Percentiles rank a stretch among this genome's conserved stretches.
Conservation (phyloP, 2,329 filamentous ascomycete genomes). For the Epichloe scottii region DNA sequence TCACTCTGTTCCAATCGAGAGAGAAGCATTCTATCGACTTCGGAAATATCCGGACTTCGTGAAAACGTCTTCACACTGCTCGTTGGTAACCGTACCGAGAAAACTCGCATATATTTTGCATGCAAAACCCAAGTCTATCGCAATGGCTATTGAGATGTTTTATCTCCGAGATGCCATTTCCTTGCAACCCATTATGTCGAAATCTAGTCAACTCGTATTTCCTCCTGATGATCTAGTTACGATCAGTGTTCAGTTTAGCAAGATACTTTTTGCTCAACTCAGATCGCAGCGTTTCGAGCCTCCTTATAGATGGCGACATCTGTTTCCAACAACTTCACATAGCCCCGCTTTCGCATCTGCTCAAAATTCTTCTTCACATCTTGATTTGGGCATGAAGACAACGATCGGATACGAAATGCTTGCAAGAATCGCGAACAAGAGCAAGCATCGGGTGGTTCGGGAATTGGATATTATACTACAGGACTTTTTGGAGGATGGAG, state of each 20-base stretch:
- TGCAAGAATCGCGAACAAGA: conserved; percentile 51
- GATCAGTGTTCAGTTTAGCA: conserved; percentile 71
- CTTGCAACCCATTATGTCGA: conserved; percentile 53
- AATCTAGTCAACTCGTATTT: conserved; percentile 46
- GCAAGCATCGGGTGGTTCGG: conserved; percentile 54
- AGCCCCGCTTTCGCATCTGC: conserved; percentile 4
- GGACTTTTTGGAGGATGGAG: conserved; percentile 62
- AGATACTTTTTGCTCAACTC: conserved; percentile 80
- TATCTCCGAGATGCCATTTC: conserved; percentile 77
- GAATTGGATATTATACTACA: conserved; percentile 68
- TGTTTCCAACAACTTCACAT: conserved; percentile 11
- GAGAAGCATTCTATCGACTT: conserved; percentile 82
- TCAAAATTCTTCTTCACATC: conserved; percentile 15
- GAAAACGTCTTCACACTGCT: conserved; percentile 60
- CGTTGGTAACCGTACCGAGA: conserved; percentile 62
- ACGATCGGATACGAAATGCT: conserved; percentile 88
- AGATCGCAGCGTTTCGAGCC: conserved; percentile 72
- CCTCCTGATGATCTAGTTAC: conserved; percentile 68
- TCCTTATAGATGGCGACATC: conserved; percentile 36
- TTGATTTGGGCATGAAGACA: conserved; percentile 77
- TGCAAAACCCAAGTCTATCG: conserved; percentile 59
- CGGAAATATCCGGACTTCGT: conserved; percentile 74
- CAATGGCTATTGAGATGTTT: conserved; percentile 79
- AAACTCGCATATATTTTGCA: conserved; percentile 73
- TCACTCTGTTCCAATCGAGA: conserved; percentile 63